A percentile compares a stretch with the other conserved stretches of the same genome.
Conservation (phyloP, 1,284 basidiomycete genomes). For the Phlebopus sp. region DNA sequence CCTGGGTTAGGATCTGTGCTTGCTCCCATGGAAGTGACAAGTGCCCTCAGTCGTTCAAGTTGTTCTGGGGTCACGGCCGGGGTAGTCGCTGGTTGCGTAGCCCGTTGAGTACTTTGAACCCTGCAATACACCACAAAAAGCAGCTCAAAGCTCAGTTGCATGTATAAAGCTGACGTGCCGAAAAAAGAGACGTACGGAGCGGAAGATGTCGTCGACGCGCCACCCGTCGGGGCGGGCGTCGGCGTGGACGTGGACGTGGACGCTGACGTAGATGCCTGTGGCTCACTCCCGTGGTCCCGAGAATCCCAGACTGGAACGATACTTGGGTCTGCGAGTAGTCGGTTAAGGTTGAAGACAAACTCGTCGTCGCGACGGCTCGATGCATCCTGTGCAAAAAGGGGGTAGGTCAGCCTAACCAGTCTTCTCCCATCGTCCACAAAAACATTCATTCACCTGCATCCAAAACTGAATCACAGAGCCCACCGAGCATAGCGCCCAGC, state of each 20-base stretch:
- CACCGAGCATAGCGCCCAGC: too few relatives aligned
- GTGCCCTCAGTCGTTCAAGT: slow-evolving; percentile 47
- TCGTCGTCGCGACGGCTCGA: slow-evolving; percentile 67
- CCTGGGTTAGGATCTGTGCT: slow-evolving; percentile 17
- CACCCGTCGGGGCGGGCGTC: too few relatives aligned
- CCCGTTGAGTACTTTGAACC: too few relatives aligned
- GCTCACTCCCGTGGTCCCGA: slow-evolving; percentile 15
- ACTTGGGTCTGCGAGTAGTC: slow-evolving; percentile 62
- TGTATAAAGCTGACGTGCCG: not conserved
- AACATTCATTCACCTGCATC: slow-evolving; percentile 61
- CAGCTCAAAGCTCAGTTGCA: not conserved
- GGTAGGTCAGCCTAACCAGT: too few relatives aligned
- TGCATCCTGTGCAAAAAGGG: slow-evolving; percentile 47
- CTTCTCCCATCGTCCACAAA: too few relatives aligned
- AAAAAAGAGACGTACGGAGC: slow-evolving; percentile 15
- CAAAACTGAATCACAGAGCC: slow-evolving; percentile 54
- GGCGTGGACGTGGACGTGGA: slow-evolving; percentile 35
- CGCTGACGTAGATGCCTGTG: slow-evolving; percentile 39
- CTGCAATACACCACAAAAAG: slow-evolving; percentile 3
- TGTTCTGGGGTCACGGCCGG: slow-evolving; percentile 48
- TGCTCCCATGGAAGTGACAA: slow-evolving; percentile 39
- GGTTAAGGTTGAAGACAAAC: slow-evolving; percentile 67
- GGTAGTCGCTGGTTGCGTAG: slow-evolving; percentile 7
- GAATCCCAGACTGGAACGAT: slow-evolving; percentile 57
- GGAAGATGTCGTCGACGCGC: slow-evolving; percentile 4